These are phyloP conservation scores for Lophium mytilinum DNA, from an alignment of 495 filamentous ascomycete species.

Conservation along the genomic window DNA sequence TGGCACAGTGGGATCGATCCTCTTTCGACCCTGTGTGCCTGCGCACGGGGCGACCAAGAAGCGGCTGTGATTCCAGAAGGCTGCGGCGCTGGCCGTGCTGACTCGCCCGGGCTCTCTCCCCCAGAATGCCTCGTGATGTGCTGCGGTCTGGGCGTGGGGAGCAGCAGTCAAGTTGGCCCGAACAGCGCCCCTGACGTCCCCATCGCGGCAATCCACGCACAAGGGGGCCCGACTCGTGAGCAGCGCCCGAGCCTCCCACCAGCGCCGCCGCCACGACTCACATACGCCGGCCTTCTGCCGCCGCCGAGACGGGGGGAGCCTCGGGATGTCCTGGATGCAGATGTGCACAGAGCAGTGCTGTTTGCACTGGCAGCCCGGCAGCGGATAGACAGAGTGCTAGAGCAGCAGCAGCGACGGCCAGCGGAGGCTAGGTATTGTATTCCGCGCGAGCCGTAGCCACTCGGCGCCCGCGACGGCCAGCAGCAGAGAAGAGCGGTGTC, in stretches of 20 bases:
- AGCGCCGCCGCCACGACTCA: not conserved
- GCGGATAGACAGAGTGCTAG: too few species aligned
- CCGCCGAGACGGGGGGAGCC: not conserved
- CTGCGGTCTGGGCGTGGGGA: constrained; percentile 8
- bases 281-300: not conserved
- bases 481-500: not conserved
- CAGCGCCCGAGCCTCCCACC: not conserved
- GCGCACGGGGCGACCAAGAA: not conserved
- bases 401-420: too few species aligned
- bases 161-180: constrained; percentile 1
- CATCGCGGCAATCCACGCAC: constrained; percentile 7
- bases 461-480: not conserved
- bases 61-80: not conserved
- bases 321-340: too few species aligned
- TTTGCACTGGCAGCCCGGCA: too few species aligned
- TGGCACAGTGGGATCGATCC: not conserved
- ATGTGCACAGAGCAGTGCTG: too few species aligned
- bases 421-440: too few species aligned
- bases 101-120: constrained; percentile 12
- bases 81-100: constrained; percentile 14
- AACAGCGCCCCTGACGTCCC: not conserved
- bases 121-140: not conserved
- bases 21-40: not conserved
- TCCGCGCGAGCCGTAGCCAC: not conserved
- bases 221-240: not conserved